Evolutionary conservation across 768 basidiomycete species (phyloP), one percentile per base, ranked within the genome.

Genomic region (Lactarius indigo): DNA sequence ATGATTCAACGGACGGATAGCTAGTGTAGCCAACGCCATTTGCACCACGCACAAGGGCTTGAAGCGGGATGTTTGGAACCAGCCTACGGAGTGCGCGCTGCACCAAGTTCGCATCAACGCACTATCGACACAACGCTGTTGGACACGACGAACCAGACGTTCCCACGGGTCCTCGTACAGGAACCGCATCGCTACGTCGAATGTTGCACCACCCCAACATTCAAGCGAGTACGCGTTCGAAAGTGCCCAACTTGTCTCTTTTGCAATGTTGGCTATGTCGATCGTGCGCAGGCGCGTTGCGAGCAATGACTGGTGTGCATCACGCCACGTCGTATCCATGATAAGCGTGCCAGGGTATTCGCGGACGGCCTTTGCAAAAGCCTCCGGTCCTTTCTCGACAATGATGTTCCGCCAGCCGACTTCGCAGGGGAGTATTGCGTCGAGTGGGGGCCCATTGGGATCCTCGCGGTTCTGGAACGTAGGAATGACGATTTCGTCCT

Each of bases 101-200:
- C 6, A 72, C 35, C 23, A 57, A 35, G 37, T 50, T 18, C 61
- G 39, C 63, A 74, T 59, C n/a, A 68, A 5, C 50, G 30, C 31
- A 28, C 9, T 28, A 54, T n/a, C 6, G 42, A 2, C 9, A 12
- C 55, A 7, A 55, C 20, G 31, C 39, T 37, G 31, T 57, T 28
- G 13, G 42, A 20, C 23, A 26, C 61, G 26, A 78, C 87, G 59
- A 71, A 93, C 92, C 79, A 99, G 80, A 71, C 97, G 88, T 76
- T 98, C 97, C 97, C 97, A 99, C 72, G 97, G 97, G 78, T 99
- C 97, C 77, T 99, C 97, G 76, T 99, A 98, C 76, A 99, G 79
- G 89, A 99, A 98, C 56, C 96, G 90, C 95, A 98, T 97, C 28
- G 96, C 92, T 59, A 99, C 96, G 77, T 98, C 96, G 75, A 99